These are phyloP conservation scores for Fusarium metavorans DNA, from an alignment of 2,329 filamentous ascomycete species.

Conservation along the genomic window DNA sequence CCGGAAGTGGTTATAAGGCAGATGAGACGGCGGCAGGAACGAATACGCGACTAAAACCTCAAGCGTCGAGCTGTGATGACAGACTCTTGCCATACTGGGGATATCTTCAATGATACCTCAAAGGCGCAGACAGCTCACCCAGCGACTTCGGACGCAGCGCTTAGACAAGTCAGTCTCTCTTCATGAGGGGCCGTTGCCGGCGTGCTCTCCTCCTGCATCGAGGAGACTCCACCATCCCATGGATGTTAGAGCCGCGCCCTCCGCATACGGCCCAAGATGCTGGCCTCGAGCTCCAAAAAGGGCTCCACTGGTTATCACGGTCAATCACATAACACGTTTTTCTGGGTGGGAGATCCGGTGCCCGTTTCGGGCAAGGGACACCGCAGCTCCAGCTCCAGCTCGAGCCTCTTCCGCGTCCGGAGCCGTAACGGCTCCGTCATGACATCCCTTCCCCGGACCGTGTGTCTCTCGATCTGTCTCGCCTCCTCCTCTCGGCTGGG, in stretches of 20 bases:
- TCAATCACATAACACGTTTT: slow-evolving; percentile 44
- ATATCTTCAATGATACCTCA: neutral
- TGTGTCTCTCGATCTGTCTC: neutral
- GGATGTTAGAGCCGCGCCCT: neutral
- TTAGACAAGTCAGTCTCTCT: neutral
- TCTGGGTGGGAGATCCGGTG: slow-evolving; percentile 12
- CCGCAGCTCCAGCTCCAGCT: slow-evolving; percentile 10
- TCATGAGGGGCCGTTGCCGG: slow-evolving; percentile 10
- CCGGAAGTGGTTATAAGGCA: neutral
- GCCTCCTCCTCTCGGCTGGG: neutral
- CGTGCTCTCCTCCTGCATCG: slow-evolving; percentile 4
- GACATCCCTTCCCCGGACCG: neutral
- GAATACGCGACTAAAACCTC: neutral
- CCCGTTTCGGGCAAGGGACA: slow-evolving; percentile 22
- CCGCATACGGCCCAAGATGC: neutral
- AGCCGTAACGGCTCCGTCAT: slow-evolving; percentile 30
- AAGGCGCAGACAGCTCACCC: neutral
- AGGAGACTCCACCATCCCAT: neutral
- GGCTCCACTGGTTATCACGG: slow-evolving; percentile 26
- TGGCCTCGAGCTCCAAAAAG: neutral
- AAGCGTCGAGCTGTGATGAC: neutral
- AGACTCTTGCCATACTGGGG: neutral
- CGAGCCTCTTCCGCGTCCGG: slow-evolving; percentile 18
- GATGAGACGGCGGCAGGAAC: neutral
- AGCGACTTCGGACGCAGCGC: neutral